phyloP scores from a whole-genome alignment of 192 early-diverging fungal species.

The Coemansia sp. region DNA sequence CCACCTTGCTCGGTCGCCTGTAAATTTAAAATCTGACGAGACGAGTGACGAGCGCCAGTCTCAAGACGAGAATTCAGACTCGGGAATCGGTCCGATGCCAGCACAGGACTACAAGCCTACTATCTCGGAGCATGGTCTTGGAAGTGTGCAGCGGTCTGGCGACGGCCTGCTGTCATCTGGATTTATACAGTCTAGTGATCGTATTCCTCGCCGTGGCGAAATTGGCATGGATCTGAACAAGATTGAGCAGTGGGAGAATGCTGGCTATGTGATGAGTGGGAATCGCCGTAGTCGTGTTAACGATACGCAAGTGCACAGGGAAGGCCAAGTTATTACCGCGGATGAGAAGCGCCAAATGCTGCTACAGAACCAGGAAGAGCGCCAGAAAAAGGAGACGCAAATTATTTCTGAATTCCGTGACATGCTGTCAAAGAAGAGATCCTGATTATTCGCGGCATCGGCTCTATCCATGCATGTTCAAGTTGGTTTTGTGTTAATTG shows the following conservation, averaged over 20 bases:
- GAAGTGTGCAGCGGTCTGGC: constrained; percentile 79
- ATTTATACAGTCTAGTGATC: constrained; percentile 87
- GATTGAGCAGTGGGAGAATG: constrained; percentile 81
- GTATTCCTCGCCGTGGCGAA: constrained; percentile 96
- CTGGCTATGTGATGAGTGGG: constrained; percentile 96
- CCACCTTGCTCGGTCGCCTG: neutral
- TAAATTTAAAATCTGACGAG: neutral
- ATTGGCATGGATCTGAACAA: constrained; percentile 84
- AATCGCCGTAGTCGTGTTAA: constrained; percentile 92
- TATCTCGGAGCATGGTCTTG: constrained; percentile 57
- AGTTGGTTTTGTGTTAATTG: too few species aligned
- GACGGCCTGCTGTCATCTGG: constrained; percentile 90
- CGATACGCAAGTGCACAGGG: constrained; percentile 92
- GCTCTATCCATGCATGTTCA: too few species aligned
- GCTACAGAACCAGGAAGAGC: constrained; percentile 86
- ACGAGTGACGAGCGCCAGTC: neutral
- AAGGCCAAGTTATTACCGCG: constrained; percentile 94
- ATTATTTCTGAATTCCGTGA: constrained; percentile 91
- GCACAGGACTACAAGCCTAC: neutral
- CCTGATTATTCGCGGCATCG: too few species aligned
- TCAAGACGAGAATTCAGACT: neutral
- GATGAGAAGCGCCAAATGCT: constrained; percentile 90
- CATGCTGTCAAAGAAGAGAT: constrained; percentile 62
- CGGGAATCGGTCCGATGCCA: neutral
- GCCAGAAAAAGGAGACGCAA: constrained; percentile 83